A percentile compares a stretch with the other conserved stretches of the same genome.
These are phyloP conservation scores for Leishmania aethiopica DNA, from an alignment of 208 protist species.

Conservation along the genomic window DNA sequence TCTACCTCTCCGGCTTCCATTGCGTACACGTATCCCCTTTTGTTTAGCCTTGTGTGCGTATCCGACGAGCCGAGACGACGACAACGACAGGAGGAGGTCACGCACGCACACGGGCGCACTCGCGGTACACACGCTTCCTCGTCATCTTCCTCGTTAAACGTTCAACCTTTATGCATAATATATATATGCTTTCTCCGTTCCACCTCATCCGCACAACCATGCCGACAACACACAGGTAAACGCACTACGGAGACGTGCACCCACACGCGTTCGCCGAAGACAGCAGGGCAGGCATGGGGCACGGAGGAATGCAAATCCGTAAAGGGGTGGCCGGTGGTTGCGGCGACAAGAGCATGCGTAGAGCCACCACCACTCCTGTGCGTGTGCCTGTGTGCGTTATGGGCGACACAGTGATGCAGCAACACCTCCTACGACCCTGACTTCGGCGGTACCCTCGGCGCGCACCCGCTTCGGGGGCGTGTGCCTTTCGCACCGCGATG, in stretches of 20 bases:
- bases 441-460: background rate
- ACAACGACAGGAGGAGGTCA: background rate
- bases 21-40: background rate
- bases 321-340: no score
- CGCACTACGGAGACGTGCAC: background rate
- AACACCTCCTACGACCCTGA: background rate
- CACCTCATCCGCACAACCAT: background rate
- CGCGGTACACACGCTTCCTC: background rate
- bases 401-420: background rate
- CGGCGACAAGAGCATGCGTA: background rate
- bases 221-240: background rate
- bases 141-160: background rate
- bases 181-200: background rate
- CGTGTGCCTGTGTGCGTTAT: background rate
- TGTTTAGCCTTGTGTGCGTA: background rate
- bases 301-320: background rate
- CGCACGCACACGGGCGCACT: background rate
- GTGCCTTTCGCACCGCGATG: background rate
- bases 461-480: background rate
- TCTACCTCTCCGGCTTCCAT: background rate
- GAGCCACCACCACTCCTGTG: background rate
- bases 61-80: background rate
- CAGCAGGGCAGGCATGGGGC: background rate
- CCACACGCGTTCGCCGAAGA: background rate
- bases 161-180: background rate